Evolutionary conservation across 176 grass and related monocot genomes (phyloP).

Genomic region (Hordeum marinum): DNA sequence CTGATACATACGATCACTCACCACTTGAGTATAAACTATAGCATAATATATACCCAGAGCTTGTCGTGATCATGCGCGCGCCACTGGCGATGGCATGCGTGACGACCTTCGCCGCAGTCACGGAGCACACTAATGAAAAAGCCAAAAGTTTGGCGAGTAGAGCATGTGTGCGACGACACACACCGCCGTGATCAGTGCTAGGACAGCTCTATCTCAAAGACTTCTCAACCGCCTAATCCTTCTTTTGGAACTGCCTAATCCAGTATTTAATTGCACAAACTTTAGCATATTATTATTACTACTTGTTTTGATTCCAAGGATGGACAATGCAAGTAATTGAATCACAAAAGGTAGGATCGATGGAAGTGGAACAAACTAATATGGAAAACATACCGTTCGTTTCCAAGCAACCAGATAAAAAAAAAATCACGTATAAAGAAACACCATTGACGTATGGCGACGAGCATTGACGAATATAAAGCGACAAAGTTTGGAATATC

Average conservation of each 20-base stretch:
- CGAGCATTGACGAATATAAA: background rate
- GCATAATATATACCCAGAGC: background rate
- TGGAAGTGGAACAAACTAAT: background rate
- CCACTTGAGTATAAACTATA: no score
- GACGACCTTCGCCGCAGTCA: no score
- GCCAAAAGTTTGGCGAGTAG: conserved; percentile 19
- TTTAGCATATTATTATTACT: background rate
- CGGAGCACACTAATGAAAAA: background rate
- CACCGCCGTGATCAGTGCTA: conserved; percentile 31
- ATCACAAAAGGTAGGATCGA: background rate
- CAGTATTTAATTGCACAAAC: background rate
- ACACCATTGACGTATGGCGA: background rate
- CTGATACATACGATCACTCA: background rate
- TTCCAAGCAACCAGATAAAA: background rate
- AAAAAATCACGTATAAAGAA: background rate
- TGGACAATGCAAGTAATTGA: background rate
- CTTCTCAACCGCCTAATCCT: conserved; percentile 16
- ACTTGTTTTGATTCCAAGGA: background rate
- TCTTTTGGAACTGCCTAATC: background rate
- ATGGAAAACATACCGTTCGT: background rate
- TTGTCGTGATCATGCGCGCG: conserved; percentile 20
- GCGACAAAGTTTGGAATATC: conserved; percentile 32
- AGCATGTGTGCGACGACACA: background rate
- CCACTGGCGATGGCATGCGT: background rate
- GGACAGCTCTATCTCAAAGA: background rate